Conservation (phyloP, 2,329 filamentous ascomycete genomes). For the Bipolaris zeicola region DNA sequence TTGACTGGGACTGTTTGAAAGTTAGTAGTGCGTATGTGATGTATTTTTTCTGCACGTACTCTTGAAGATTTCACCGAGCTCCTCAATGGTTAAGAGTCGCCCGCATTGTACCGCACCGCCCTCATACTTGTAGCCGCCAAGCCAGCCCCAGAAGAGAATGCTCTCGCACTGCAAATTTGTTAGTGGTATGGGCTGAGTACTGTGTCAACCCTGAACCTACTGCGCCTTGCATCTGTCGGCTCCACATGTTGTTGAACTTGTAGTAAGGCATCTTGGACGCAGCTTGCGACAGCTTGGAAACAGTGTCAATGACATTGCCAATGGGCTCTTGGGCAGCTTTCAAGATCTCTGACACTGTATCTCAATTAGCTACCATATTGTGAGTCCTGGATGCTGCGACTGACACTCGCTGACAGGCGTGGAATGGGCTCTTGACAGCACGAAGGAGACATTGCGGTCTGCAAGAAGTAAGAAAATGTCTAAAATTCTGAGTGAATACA, state of each 20-base stretch:
- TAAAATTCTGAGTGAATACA: background rate
- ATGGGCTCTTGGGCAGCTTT: constrained; percentile 72
- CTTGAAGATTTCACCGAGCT: constrained; percentile 78
- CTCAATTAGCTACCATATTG: constrained; percentile 13
- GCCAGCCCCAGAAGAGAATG: constrained; percentile 71
- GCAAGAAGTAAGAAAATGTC: constrained; percentile 13
- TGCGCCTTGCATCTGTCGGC: constrained; percentile 79
- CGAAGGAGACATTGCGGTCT: constrained; percentile 78
- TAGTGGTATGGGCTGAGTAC: constrained; percentile 5
- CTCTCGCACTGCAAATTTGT: constrained; percentile 56
- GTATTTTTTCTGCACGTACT: constrained; percentile 56
- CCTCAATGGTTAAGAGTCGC: constrained; percentile 82
- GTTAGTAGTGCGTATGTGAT: constrained; percentile 18
- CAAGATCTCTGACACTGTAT: constrained; percentile 70
- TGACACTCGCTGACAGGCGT: constrained; percentile 70
- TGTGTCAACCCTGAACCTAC: constrained; percentile 50
- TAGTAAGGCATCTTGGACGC: constrained; percentile 94
- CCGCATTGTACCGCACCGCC: constrained; percentile 61
- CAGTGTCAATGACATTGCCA: constrained; percentile 70
- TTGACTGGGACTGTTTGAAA: constrained; percentile 77
- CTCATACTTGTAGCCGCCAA: constrained; percentile 70
- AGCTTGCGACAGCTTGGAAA: constrained; percentile 71
- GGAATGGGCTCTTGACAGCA: constrained; percentile 87
- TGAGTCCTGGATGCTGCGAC: constrained; percentile 33
- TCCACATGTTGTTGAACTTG: constrained; percentile 94